Conservation (phyloP, 345 rosid species). For the Clarkia xantiana region DNA sequence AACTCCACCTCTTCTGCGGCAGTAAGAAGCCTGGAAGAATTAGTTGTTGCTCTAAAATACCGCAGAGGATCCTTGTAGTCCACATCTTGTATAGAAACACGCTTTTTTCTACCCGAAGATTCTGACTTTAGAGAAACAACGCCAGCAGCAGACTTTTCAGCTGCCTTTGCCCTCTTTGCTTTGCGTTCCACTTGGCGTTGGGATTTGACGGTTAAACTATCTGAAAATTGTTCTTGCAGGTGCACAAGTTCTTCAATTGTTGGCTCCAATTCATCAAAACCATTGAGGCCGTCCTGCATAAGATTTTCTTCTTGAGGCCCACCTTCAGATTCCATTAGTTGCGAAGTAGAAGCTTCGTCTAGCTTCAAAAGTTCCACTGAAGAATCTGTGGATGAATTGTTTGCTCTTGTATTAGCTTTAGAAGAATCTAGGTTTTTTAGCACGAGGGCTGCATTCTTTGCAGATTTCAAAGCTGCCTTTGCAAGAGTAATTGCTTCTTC, state of each 20-base stretch:
- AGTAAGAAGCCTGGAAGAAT: slow-evolving; percentile 64
- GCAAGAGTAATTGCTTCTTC: slow-evolving; percentile 92
- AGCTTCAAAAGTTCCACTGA: slow-evolving; percentile 26
- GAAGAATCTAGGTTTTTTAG: slow-evolving; percentile 20
- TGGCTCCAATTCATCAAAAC: slow-evolving; percentile 35
- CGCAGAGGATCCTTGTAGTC: slow-evolving; percentile 79
- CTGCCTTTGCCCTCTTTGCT: slow-evolving; percentile 55
- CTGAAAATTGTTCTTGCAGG: slow-evolving; percentile 42
- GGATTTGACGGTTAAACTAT: slow-evolving; percentile 54
- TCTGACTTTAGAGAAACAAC: slow-evolving; percentile 35
- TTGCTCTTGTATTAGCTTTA: slow-evolving; percentile 13
- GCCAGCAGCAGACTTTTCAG: slow-evolving; percentile 46
- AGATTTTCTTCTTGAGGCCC: slow-evolving; percentile 19
- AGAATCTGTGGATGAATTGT: slow-evolving; percentile 9
- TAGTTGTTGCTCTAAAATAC: slow-evolving; percentile 53
- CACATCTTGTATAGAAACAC: slow-evolving; percentile 34
- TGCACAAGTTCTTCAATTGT: slow-evolving; percentile 37
- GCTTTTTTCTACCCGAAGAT: slow-evolving; percentile 46
- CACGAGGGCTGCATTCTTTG: slow-evolving; percentile 61
- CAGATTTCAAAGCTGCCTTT: slow-evolving; percentile 73
- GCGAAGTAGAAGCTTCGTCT: slow-evolving; percentile 49
- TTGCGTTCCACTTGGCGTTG: slow-evolving; percentile 63
- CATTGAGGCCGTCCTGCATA: slow-evolving; percentile 13
- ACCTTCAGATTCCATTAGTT: slow-evolving; percentile 21
- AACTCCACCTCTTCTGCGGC: slow-evolving; percentile 57